phyloP scores from a whole-genome alignment of 2,329 filamentous ascomycete genomes.

The Penicillium concentricum region DNA sequence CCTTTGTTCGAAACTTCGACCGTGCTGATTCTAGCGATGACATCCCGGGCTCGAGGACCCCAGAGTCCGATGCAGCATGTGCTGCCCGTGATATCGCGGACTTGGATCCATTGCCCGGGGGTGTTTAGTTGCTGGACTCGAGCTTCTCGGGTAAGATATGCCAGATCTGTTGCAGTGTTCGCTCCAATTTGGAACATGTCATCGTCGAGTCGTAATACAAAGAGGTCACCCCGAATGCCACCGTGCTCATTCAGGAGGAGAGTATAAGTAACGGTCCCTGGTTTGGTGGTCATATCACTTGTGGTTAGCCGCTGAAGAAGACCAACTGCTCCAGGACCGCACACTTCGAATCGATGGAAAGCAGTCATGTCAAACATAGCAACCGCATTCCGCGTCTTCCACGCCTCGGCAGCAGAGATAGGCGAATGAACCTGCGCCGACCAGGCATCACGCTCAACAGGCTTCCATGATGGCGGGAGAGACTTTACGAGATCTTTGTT shows the following conservation, averaged over 20 bases:
- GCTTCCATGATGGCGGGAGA: slow-evolving; percentile 56
- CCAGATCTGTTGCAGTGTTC: slow-evolving; percentile 56
- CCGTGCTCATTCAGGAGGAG: slow-evolving; percentile 56
- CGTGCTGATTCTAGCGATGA: slow-evolving; percentile 45
- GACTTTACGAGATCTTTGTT: slow-evolving; percentile 54
- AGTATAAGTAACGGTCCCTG: slow-evolving; percentile 56
- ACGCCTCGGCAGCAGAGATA: slow-evolving; percentile 60
- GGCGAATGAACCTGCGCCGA: slow-evolving; percentile 58
- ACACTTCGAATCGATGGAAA: slow-evolving; percentile 57
- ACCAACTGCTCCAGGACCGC: slow-evolving; percentile 56
- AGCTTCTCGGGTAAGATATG: slow-evolving; percentile 56
- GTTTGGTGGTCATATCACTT: slow-evolving; percentile 41
- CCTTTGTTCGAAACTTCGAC: slow-evolving; percentile 32
- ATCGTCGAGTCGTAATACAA: slow-evolving; percentile 53
- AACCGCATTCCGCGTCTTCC: slow-evolving; percentile 63
- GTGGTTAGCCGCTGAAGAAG: slow-evolving; percentile 53
- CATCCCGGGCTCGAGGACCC: slow-evolving; percentile 57
- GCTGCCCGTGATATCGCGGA: slow-evolving; percentile 59
- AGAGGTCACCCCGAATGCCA: slow-evolving; percentile 58
- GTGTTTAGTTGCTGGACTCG: slow-evolving; percentile 45
- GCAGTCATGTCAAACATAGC: slow-evolving; percentile 65
- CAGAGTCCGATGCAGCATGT: slow-evolving; percentile 64
- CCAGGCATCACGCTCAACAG: slow-evolving; percentile 59
- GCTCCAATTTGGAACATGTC: slow-evolving; percentile 54
- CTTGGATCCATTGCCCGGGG: slow-evolving; percentile 45